Percentiles rank a stretch among this genome's conserved stretches.
Conservation (phyloP, 306 rosid genomes). For the Bauhinia variegata region DNA sequence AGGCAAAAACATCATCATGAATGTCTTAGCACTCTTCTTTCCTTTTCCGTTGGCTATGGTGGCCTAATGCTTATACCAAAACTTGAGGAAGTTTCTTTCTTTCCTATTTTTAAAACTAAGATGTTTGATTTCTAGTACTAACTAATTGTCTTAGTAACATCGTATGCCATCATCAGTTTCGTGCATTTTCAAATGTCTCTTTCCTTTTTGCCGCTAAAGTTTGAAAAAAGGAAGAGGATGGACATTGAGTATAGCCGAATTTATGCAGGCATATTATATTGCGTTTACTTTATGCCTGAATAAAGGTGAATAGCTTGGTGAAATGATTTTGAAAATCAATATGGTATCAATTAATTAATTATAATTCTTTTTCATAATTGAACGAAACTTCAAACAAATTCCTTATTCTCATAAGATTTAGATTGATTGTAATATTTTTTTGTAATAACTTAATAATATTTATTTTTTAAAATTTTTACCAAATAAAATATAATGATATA, state of each 20-base stretch:
- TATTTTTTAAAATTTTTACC: too few species aligned
- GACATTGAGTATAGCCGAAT: neutral
- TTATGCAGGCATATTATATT: constrained; percentile 14
- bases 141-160: too few species aligned
- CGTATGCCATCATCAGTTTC: neutral
- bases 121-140: too few species aligned
- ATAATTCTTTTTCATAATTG: too few species aligned
- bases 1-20: constrained; percentile 49
- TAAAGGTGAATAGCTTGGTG: too few species aligned
- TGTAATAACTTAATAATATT: too few species aligned
- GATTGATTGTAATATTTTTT: too few species aligned
- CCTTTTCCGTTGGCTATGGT: neutral
- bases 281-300: too few species aligned
- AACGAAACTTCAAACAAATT: neutral
- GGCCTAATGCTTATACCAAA: neutral
- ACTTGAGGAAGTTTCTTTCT: constrained; percentile 5
- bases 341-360: too few species aligned
- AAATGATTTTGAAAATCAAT: too few species aligned
- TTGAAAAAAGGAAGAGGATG: constrained; percentile 14
- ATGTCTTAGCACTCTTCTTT: constrained; percentile 34
- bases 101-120: neutral
- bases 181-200: constrained; percentile 10
- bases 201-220: neutral
- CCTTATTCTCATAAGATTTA: too few species aligned
- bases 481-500: too few species aligned